Conservation (phyloP, 1,284 basidiomycete species). For the Cryptococcus hybrid region DNA sequence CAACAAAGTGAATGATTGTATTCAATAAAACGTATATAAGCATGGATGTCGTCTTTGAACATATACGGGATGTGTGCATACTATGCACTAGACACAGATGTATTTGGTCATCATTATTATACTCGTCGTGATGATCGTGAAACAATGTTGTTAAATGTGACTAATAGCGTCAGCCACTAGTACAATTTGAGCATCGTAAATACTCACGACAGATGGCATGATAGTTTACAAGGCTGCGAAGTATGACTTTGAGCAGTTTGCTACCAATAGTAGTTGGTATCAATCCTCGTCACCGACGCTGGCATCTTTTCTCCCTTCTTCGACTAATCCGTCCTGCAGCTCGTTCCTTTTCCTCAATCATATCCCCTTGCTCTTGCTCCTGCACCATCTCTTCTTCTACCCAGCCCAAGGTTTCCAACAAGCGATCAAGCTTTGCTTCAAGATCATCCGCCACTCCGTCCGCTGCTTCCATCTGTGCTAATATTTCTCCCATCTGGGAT, state of each 20-base stretch:
- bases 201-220: neutral
- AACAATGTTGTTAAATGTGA: too few species aligned
- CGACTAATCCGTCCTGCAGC: neutral
- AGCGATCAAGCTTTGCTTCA: constrained; percentile 43
- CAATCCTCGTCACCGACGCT: neutral
- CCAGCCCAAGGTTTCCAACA: constrained; percentile 38
- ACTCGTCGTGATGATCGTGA: neutral
- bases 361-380: constrained; percentile 6
- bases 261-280: neutral
- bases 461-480: constrained; percentile 46
- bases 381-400: constrained; percentile 32
- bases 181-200: neutral
- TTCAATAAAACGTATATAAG: neutral
- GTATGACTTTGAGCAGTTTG: too few species aligned
- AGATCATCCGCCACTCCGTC: constrained; percentile 46
- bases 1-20: constrained; percentile 27
- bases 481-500: constrained; percentile 33
- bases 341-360: neutral
- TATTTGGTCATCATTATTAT: neutral
- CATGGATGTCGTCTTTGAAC: neutral
- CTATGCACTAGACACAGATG: neutral
- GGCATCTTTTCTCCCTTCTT: neutral
- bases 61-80: neutral
- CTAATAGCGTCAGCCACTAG: too few species aligned
- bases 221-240: too few species aligned